phyloP scores from a whole-genome alignment of 441 rosid species.

The Hura crepitans region DNA sequence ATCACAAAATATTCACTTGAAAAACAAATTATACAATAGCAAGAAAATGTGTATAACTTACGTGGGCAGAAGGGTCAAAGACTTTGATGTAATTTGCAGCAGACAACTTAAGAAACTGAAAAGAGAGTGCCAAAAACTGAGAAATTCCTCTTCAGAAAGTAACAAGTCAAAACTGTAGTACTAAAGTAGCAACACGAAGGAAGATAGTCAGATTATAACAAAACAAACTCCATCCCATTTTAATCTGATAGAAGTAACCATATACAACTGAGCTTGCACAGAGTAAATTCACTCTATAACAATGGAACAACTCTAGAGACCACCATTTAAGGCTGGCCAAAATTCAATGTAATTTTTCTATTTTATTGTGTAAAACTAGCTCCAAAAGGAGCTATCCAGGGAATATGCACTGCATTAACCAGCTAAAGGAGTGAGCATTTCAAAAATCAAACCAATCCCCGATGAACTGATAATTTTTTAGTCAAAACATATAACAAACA shows the following conservation, averaged over 20 bases:
- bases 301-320: not conserved
- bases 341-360: not conserved
- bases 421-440: constrained; percentile 2
- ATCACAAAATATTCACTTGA: not conserved
- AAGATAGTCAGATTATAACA: not conserved
- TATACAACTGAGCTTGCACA: not conserved
- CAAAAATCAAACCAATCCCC: constrained; percentile 7
- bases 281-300: not conserved
- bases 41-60: constrained; percentile 38
- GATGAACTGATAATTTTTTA: not conserved
- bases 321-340: not conserved
- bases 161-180: not conserved
- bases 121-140: constrained; percentile 15
- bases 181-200: not conserved
- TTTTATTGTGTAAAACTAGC: not conserved
- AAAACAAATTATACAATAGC: not conserved
- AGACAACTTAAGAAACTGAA: constrained; percentile 76
- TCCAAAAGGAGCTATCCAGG: constrained; percentile 10
- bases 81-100: constrained; percentile 56
- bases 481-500: not conserved
- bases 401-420: not conserved
- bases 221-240: not conserved
- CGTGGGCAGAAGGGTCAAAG: constrained; percentile 75
- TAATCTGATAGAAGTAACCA: not conserved
- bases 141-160: constrained; percentile 16